phyloP scores from a whole-genome alignment of 1,284 basidiomycete genomes.

The Cryptococcus sp. region DNA sequence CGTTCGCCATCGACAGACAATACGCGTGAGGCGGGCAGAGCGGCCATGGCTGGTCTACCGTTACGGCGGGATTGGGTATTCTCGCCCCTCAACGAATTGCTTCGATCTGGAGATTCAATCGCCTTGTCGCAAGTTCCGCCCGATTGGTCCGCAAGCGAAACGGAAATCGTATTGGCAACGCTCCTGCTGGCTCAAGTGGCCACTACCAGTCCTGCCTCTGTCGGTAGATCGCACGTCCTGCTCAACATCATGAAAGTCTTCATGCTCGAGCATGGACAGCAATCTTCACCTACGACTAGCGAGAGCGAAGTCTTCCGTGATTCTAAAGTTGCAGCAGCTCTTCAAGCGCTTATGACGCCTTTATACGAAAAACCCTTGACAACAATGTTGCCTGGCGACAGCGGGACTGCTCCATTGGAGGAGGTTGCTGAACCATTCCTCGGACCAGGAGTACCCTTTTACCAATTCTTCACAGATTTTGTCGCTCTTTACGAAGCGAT shows the following conservation, averaged over 20 bases:
- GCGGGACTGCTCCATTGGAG: slow-evolving; percentile 58
- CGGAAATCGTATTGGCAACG: slow-evolving; percentile 70
- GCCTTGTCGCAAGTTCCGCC: slow-evolving; percentile 69
- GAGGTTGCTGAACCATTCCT: slow-evolving; percentile 64
- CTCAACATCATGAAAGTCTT: slow-evolving; percentile 89
- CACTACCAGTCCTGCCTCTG: slow-evolving; percentile 3
- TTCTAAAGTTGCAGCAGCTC: slow-evolving; percentile 59
- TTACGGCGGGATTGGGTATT: slow-evolving; percentile 71
- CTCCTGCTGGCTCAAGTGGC: slow-evolving; percentile 60
- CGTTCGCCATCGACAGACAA: slow-evolving; percentile 35
- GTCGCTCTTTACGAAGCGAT: slow-evolving; percentile 84
- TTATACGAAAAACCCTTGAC: slow-evolving; percentile 52
- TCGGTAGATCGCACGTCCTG: slow-evolving; percentile 48
- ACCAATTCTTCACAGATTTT: slow-evolving; percentile 92
- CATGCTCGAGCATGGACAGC: slow-evolving; percentile 79
- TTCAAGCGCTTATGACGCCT: slow-evolving; percentile 61
- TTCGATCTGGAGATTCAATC: slow-evolving; percentile 72
- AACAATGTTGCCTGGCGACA: background rate
- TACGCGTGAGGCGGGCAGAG: slow-evolving; percentile 5
- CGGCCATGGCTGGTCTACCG: slow-evolving; percentile 61
- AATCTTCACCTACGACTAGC: slow-evolving; percentile 53
- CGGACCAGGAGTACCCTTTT: slow-evolving; percentile 70
- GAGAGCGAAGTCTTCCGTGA: slow-evolving; percentile 57
- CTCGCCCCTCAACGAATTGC: slow-evolving; percentile 73
- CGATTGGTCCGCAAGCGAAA: slow-evolving; percentile 78